phyloP scores from a whole-genome alignment of 2,329 filamentous ascomycete species.

The Exophiala bonariae region DNA sequence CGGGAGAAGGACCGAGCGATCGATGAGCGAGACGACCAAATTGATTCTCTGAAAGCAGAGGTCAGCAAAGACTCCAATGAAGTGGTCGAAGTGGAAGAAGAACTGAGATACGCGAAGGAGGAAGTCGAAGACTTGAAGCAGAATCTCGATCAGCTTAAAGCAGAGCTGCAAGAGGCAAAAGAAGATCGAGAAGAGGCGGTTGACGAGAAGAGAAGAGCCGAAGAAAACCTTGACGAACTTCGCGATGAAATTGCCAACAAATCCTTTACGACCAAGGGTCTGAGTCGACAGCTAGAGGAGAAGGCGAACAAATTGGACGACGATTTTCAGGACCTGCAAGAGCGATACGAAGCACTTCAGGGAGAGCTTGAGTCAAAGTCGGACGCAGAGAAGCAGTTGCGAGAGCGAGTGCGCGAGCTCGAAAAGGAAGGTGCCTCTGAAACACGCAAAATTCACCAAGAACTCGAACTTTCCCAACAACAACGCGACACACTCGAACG shows the following conservation, averaged over 20 bases:
- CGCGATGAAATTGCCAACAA: slow-evolving; percentile 79
- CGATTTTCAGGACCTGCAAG: slow-evolving; percentile 58
- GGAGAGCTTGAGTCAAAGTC: slow-evolving; percentile 46
- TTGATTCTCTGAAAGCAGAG: slow-evolving; percentile 63
- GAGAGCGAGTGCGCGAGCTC: slow-evolving; percentile 43
- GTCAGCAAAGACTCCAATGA: slow-evolving; percentile 43
- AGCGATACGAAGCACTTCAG: slow-evolving; percentile 46
- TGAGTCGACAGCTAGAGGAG: slow-evolving; percentile 74
- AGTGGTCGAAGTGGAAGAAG: slow-evolving; percentile 50
- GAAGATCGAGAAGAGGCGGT: slow-evolving; percentile 50
- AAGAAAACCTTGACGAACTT: slow-evolving; percentile 60
- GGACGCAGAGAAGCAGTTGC: slow-evolving; percentile 39
- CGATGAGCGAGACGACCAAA: slow-evolving; percentile 72
- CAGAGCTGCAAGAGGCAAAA: slow-evolving; percentile 42
- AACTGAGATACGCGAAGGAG: slow-evolving; percentile 46
- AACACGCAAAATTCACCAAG: slow-evolving; percentile 41
- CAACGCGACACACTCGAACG: slow-evolving; percentile 47
- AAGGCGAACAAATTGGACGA: slow-evolving; percentile 66
- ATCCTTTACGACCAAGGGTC: slow-evolving; percentile 71
- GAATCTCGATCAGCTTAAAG: slow-evolving; percentile 38
- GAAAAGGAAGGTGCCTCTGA: slow-evolving; percentile 41
- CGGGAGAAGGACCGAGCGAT: slow-evolving; percentile 74
- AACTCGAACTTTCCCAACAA: slow-evolving; percentile 42
- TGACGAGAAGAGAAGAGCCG: slow-evolving; percentile 51
- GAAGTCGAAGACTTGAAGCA: slow-evolving; percentile 45